A percentile compares a stretch with the other conserved stretches of the same genome.
Evolutionary conservation across 164 flowering plant genomes (phyloP).

Genomic region (Tinospora cordifolia): DNA sequence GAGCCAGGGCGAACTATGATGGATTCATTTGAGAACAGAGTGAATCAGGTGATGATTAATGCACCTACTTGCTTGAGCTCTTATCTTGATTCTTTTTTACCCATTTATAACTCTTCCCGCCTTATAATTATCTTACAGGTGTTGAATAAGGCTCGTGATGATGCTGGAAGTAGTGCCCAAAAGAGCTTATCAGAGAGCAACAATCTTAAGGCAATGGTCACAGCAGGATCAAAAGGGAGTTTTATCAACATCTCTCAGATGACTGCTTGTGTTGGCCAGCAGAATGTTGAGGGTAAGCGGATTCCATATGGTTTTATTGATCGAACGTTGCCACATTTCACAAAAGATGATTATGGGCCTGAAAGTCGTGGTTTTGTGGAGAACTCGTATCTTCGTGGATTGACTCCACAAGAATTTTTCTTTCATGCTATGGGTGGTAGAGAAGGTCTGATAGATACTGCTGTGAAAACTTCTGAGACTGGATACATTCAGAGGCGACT

Average conservation of each 20-base stretch:
- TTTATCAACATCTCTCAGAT: conserved; percentile 97
- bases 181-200: conserved; percentile 94
- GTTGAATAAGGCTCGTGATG: conserved; percentile 98
- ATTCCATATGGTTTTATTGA: conserved; percentile 86
- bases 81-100: background rate
- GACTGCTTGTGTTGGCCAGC: conserved; percentile 99
- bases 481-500: conserved; percentile 96
- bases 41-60: conserved; percentile 60
- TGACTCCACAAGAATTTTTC: conserved; percentile 98
- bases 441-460: conserved; percentile 98
- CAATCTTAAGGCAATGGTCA: conserved; percentile 98
- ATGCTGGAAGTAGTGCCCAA: conserved; percentile 99
- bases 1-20: conserved; percentile 98
- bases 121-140: conserved; percentile 35
- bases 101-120: background rate
- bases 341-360: conserved; percentile 94
- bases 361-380: conserved; percentile 99
- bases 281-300: conserved; percentile 98
- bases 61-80: background rate
- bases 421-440: conserved; percentile 99
- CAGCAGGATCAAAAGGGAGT: conserved; percentile 99
- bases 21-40: conserved; percentile 97
- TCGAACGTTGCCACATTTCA: conserved; percentile 91
- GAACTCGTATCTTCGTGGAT: conserved; percentile 88
- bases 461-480: conserved; percentile 98